Percentiles rank a stretch among this genome's conserved stretches.
phyloP scores from a whole-genome alignment of 2,329 filamentous ascomycete species.

The Fusarium torreyae region DNA sequence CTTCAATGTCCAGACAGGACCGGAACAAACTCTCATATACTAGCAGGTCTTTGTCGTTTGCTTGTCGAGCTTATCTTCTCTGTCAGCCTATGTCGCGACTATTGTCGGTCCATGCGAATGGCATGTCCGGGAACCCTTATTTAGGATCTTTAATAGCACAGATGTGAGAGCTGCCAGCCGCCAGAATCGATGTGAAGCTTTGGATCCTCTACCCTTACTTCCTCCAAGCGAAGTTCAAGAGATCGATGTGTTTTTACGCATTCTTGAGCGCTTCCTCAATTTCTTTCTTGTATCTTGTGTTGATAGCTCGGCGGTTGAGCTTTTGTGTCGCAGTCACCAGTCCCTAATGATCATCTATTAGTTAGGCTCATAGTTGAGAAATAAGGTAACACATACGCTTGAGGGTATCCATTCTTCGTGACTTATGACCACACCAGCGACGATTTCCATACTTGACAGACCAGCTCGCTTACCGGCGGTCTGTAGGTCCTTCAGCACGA shows the following conservation, averaged over 20 bases:
- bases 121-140: too few species aligned
- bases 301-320: conserved; percentile 67
- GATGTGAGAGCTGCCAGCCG: too few species aligned
- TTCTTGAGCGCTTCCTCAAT: conserved; percentile 52
- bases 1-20: too few species aligned
- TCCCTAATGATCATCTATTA: conserved; percentile 56
- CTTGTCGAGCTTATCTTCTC: too few species aligned
- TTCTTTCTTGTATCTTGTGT: conserved; percentile 63
- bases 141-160: too few species aligned
- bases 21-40: too few species aligned
- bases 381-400: conserved; percentile 72
- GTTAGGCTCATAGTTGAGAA: not conserved
- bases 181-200: too few species aligned
- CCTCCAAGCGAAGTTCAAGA: too few species aligned
- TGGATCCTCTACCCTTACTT: too few species aligned
- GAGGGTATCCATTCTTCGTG: conserved; percentile 91
- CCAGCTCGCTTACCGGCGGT: conserved; percentile 74
- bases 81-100: too few species aligned
- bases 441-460: conserved; percentile 78
- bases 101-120: too few species aligned
- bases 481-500: conserved; percentile 77
- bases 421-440: conserved; percentile 81
- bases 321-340: conserved; percentile 73
- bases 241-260: not conserved
- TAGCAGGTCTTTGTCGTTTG: too few species aligned